Conservation (phyloP, 495 filamentous ascomycete genomes). For the Hypoxylon trugodes region DNA sequence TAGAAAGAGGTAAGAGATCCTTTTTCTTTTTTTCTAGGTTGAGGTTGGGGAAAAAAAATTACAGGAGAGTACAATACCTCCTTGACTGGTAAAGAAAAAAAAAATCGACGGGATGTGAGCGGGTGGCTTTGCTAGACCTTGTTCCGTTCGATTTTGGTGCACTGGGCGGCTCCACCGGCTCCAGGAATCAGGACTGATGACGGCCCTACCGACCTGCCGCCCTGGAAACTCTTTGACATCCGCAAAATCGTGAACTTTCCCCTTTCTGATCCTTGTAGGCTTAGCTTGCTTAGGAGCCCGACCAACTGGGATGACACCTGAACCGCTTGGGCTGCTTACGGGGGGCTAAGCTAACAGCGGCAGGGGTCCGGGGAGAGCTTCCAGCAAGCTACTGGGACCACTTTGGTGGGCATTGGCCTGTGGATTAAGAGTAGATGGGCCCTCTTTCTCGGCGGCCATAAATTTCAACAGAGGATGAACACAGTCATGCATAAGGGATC, state of each 20-base stretch:
- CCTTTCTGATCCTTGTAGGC: conserved; percentile 18
- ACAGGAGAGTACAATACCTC: conserved; percentile 28
- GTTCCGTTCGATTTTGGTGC: conserved; percentile 24
- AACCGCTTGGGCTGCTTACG: conserved; percentile 33
- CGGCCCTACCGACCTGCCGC: conserved; percentile 29
- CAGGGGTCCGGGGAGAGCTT: conserved; percentile 36
- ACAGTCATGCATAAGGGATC: conserved; percentile 19
- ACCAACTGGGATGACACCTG: conserved; percentile 41
- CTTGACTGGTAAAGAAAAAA: conserved; percentile 22
- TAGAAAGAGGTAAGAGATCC: conserved; percentile 3
- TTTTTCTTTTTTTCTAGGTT: conserved; percentile 24
- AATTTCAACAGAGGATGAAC: conserved; percentile 1
- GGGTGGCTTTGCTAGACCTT: conserved; percentile 31
- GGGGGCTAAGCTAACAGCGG: conserved; percentile 20
- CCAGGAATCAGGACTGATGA: conserved; percentile 28
- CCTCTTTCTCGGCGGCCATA: conserved; percentile 7
- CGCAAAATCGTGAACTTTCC: conserved; percentile 19
- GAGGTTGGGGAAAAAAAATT: conserved; percentile 1
- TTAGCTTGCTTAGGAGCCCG: conserved; percentile 36
- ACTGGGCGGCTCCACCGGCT: conserved; percentile 26
- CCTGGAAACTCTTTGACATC: conserved; percentile 15
- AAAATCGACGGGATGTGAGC: conserved; percentile 31
- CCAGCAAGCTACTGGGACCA: conserved; percentile 21
- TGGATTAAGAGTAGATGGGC: not conserved
- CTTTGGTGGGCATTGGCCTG: conserved; percentile 4